These are phyloP conservation scores for Pezicula carpinea DNA, from an alignment of 2,329 filamentous ascomycete genomes.

Conservation along the genomic window DNA sequence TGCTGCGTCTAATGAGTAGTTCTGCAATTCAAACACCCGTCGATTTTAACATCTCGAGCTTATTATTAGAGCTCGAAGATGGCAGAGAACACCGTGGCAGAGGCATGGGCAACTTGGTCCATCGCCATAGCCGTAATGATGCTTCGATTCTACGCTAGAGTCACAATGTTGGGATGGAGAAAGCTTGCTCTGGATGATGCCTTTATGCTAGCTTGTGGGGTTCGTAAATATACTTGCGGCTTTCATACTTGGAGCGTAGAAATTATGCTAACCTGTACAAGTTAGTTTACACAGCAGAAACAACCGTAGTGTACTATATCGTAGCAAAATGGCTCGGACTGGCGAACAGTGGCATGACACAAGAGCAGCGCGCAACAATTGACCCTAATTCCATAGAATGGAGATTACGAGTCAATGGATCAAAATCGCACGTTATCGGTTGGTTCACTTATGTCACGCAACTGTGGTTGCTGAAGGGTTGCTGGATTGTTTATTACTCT, in stretches of 20 bases:
- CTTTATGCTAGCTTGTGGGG: conserved; percentile 47
- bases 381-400: conserved; percentile 41
- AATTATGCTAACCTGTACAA: conserved; percentile 18
- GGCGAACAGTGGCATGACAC: conserved; percentile 52
- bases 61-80: neutral
- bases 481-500: conserved; percentile 51
- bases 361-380: conserved; percentile 40
- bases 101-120: neutral
- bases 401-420: conserved; percentile 43
- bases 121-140: neutral
- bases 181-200: conserved; percentile 53
- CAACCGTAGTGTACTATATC: conserved; percentile 42
- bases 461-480: conserved; percentile 49
- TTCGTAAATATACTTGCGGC: conserved; percentile 27
- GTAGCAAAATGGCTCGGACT: conserved; percentile 43
- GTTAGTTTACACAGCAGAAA: conserved; percentile 46
- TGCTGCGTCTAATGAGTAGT: no score
- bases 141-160: conserved; percentile 34
- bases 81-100: neutral
- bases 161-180: conserved; percentile 40
- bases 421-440: conserved; percentile 46
- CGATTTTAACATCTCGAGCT: neutral
- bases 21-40: no score
- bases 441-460: conserved; percentile 49
- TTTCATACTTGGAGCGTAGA: neutral